phyloP scores from a whole-genome alignment of 306 rosid species.

The Arachis stenosperma region DNA sequence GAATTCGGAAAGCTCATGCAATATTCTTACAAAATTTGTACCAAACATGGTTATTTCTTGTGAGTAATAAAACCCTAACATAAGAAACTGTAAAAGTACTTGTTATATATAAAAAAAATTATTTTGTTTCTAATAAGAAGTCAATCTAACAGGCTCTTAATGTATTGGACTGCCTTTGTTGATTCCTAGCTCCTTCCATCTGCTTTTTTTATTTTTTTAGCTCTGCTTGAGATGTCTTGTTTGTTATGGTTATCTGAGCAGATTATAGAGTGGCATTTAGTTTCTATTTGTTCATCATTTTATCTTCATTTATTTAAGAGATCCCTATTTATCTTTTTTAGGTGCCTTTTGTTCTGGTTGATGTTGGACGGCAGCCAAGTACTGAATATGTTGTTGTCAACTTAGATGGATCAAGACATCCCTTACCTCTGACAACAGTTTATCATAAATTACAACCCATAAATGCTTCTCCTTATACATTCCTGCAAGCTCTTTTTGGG shows the following conservation, averaged over 20 bases:
- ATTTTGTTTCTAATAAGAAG: too few relatives aligned
- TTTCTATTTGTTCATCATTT: background rate
- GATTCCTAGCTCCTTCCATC: too few relatives aligned
- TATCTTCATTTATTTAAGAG: slow-evolving; percentile 5
- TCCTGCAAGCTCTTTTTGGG: slow-evolving; percentile 79
- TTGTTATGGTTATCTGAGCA: slow-evolving; percentile 33
- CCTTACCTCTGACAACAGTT: slow-evolving; percentile 78
- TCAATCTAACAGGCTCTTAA: too few relatives aligned
- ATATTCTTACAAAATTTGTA: too few relatives aligned
- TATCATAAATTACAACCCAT: slow-evolving; percentile 79
- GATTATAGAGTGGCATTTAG: slow-evolving; percentile 6
- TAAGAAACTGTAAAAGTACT: too few relatives aligned
- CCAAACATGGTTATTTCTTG: too few relatives aligned
- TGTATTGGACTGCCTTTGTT: too few relatives aligned
- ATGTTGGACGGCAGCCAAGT: slow-evolving; percentile 49
- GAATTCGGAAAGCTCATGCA: too few relatives aligned
- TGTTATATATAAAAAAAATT: too few relatives aligned
- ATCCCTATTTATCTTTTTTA: slow-evolving; percentile 35
- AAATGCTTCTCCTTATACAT: slow-evolving; percentile 66
- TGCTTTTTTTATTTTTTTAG: too few relatives aligned
- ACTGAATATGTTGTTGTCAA: slow-evolving; percentile 60
- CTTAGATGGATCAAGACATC: slow-evolving; percentile 75
- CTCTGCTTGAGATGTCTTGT: background rate
- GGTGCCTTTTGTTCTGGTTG: slow-evolving; percentile 89
- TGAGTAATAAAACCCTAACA: too few relatives aligned